Conservation (phyloP, 1,284 basidiomycete species). For the Heliocybe sulcata region DNA sequence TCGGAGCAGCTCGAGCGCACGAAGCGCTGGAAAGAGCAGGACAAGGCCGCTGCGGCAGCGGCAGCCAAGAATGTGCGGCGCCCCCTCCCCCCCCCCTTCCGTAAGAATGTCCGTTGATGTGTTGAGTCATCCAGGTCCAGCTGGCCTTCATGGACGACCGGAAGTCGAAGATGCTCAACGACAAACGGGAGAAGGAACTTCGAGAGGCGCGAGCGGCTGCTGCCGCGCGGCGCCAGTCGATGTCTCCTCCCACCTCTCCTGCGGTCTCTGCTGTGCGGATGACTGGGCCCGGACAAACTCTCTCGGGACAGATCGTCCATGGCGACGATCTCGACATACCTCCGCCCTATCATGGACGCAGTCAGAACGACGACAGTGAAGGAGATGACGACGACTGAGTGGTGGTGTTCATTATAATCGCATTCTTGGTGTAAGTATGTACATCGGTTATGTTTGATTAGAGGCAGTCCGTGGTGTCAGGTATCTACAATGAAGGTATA, state of each 20-base stretch:
- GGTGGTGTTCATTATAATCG: no score
- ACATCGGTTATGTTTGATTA: no score
- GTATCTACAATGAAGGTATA: no score
- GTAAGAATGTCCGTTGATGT: constrained; percentile 1
- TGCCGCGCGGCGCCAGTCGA: constrained; percentile 19
- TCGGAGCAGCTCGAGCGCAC: constrained; percentile 44
- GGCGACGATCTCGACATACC: neutral
- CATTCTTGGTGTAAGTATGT: no score
- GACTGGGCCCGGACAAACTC: neutral
- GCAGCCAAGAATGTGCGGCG: constrained; percentile 48
- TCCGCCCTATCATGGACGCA: neutral
- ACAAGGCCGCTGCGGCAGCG: constrained; percentile 48
- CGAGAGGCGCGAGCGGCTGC: constrained; percentile 33
- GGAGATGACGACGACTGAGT: neutral
- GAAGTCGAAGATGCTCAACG: constrained; percentile 39
- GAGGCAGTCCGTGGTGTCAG: no score
- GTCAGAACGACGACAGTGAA: neutral
- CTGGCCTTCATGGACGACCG: constrained; percentile 72
- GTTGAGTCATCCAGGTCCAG: constrained; percentile 42
- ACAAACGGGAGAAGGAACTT: constrained; percentile 49
- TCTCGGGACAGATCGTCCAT: neutral
- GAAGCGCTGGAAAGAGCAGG: constrained; percentile 35
- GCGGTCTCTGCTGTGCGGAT: neutral
- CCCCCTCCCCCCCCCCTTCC: neutral
- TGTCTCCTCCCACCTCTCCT: neutral